Evolutionary conservation across 2,329 filamentous ascomycete genomes (phyloP).

Genomic region (Malbranchea zuffiana): DNA sequence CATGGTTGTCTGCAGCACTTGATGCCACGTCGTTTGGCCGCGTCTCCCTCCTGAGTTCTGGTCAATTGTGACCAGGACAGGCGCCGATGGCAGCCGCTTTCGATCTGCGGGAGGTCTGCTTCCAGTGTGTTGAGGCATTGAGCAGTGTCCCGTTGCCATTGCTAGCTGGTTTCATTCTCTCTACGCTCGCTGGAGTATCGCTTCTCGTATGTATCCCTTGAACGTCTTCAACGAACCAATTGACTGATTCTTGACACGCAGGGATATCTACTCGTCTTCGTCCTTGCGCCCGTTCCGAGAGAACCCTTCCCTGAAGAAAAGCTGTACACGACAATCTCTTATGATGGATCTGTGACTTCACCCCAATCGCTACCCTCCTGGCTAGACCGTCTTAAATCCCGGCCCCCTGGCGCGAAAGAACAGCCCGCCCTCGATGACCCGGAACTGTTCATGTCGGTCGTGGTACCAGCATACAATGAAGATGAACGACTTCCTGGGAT

Average conservation of each 20-base stretch:
- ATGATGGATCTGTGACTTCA: constrained; percentile 48
- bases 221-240: constrained; percentile 4
- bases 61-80: constrained; percentile 15
- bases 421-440: constrained; percentile 54
- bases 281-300: constrained; percentile 73
- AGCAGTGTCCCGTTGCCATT: constrained; percentile 22
- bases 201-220: constrained; percentile 25
- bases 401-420: constrained; percentile 33
- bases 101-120: constrained; percentile 19
- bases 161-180: constrained; percentile 21
- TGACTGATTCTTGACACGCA: constrained; percentile 2
- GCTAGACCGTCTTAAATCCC: constrained; percentile 65
- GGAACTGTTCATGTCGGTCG: constrained; percentile 77
- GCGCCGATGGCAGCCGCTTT: not conserved
- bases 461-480: constrained; percentile 94
- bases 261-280: constrained; percentile 47
- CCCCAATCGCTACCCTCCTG: constrained; percentile 64
- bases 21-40: not conserved
- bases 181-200: constrained; percentile 24
- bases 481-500: constrained; percentile 71
- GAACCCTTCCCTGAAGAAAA: constrained; percentile 66
- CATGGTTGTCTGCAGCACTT: no score
- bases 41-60: constrained; percentile 9
- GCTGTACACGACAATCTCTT: constrained; percentile 64
- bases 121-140: constrained; percentile 24